phyloP scores from a whole-genome alignment of 2,329 filamentous ascomycete genomes.

The Pseudonectria foliicola region DNA sequence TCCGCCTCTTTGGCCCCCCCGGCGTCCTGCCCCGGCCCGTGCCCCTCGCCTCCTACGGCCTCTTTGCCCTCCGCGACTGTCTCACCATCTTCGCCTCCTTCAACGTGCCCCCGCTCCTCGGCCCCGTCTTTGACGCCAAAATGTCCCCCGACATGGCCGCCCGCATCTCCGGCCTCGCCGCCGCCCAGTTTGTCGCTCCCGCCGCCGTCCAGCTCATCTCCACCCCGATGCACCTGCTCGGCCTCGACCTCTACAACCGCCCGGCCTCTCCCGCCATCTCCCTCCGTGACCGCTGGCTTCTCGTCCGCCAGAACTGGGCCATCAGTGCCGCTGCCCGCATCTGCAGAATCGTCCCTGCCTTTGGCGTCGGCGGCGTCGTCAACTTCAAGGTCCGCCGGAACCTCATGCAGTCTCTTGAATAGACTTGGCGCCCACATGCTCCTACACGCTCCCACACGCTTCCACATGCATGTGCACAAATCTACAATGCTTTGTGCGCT shows the following conservation, averaged over 20 bases:
- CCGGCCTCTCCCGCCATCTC: constrained; percentile 30
- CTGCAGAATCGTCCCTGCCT: constrained; percentile 80
- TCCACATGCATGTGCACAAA: no score
- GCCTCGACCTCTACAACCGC: constrained; percentile 80
- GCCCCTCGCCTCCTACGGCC: constrained; percentile 61
- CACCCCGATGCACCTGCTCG: constrained; percentile 79
- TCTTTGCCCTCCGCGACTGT: constrained; percentile 79
- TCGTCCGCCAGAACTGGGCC: constrained; percentile 69
- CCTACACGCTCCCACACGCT: not conserved
- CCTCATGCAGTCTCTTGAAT: constrained; percentile 57
- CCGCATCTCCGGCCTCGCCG: constrained; percentile 44
- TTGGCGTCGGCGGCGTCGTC: constrained; percentile 80
- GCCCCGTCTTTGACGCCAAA: constrained; percentile 55
- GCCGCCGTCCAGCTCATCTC: constrained; percentile 71
- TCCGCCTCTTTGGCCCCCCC: constrained; percentile 68
- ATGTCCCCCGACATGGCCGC: constrained; percentile 41
- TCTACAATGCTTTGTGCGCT: no score
- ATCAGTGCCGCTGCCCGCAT: constrained; percentile 69
- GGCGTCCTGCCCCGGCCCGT: constrained; percentile 48
- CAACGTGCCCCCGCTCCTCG: constrained; percentile 76
- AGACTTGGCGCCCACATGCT: constrained; percentile 1
- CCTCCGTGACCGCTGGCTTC: constrained; percentile 54
- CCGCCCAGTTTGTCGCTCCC: constrained; percentile 75
- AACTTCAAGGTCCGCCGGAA: constrained; percentile 63
- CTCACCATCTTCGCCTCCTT: constrained; percentile 89